A percentile compares a stretch with the other conserved stretches of the same genome.
phyloP scores from a whole-genome alignment of 768 basidiomycete species.

The Agaricus sinodeliciosus region DNA sequence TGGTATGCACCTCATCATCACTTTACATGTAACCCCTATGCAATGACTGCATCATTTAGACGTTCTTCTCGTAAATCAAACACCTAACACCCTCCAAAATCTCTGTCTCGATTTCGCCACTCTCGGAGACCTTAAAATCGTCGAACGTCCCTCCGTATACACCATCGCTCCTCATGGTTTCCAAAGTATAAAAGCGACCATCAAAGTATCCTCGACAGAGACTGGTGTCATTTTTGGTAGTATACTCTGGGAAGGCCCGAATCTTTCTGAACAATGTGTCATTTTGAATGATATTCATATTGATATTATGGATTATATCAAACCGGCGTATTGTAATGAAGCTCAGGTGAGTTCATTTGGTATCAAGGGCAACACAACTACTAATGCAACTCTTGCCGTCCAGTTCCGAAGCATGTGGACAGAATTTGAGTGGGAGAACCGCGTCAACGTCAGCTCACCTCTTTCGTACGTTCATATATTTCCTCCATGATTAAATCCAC shows the following conservation, averaged over 20 bases:
- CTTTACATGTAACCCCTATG: neutral
- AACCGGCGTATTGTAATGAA: constrained; percentile 93
- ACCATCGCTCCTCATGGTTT: constrained; percentile 95
- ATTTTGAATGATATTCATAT: constrained; percentile 97
- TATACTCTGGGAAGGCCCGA: constrained; percentile 92
- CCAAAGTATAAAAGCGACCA: constrained; percentile 97
- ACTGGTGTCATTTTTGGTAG: constrained; percentile 98
- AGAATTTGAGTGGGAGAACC: constrained; percentile 99
- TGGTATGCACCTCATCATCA: constrained; percentile 37
- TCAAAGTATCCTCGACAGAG: constrained; percentile 97
- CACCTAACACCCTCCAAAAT: constrained; percentile 88
- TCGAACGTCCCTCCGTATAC: constrained; percentile 90
- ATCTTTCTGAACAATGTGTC: constrained; percentile 83
- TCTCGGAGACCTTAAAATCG: constrained; percentile 92
- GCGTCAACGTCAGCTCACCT: constrained; percentile 85
- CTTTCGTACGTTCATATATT: constrained; percentile 55
- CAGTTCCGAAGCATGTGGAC: constrained; percentile 99
- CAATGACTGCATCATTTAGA: constrained; percentile 38
- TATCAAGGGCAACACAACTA: neutral
- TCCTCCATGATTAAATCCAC: neutral
- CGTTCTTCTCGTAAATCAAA: constrained; percentile 95
- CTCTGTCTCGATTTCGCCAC: constrained; percentile 97
- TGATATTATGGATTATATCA: constrained; percentile 98
- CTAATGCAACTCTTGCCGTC: neutral
- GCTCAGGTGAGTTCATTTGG: constrained; percentile 55